A percentile compares a stretch with the other conserved stretches of the same genome.
phyloP scores from a whole-genome alignment of 2,329 filamentous ascomycete genomes.

The Exserohilum turcica region DNA sequence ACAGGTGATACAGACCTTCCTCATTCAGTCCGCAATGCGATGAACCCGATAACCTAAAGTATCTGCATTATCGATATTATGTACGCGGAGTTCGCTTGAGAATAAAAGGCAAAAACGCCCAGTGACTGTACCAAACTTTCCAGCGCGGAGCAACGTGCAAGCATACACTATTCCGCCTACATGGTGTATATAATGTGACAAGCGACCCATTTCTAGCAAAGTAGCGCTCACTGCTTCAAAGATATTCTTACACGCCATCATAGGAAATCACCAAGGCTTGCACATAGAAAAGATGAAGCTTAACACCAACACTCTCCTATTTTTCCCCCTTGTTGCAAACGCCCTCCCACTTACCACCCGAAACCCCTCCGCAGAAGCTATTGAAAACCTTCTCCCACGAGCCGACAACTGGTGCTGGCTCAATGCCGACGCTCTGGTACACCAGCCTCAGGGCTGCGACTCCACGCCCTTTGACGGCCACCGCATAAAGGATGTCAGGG shows the following conservation, averaged over 20 bases:
- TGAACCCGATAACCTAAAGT: not conserved
- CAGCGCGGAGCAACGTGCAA: too few species aligned
- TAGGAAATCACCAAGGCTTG: not conserved
- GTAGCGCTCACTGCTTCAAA: not conserved
- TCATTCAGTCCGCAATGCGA: not conserved
- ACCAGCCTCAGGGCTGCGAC: slow-evolving; percentile 4
- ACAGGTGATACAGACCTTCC: not conserved
- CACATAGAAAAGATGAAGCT: not conserved
- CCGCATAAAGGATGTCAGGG: not conserved
- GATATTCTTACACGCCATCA: not conserved
- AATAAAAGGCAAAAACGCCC: not conserved
- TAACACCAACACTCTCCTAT: not conserved
- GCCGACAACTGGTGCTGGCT: not conserved
- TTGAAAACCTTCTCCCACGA: not conserved
- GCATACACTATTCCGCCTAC: too few species aligned
- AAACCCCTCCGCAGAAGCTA: not conserved
- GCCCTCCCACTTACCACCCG: not conserved
- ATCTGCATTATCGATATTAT: not conserved
- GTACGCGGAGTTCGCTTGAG: not conserved
- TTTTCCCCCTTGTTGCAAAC: not conserved
- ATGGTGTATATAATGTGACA: not conserved
- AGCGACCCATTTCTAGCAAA: not conserved
- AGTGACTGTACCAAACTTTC: not conserved
- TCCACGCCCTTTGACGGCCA: not conserved
- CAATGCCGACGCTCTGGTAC: slow-evolving; percentile 1